Base-by-base conservation (phyloP, 2,329 filamentous ascomycete genomes). In the Paecilomyces variotii region DNA sequence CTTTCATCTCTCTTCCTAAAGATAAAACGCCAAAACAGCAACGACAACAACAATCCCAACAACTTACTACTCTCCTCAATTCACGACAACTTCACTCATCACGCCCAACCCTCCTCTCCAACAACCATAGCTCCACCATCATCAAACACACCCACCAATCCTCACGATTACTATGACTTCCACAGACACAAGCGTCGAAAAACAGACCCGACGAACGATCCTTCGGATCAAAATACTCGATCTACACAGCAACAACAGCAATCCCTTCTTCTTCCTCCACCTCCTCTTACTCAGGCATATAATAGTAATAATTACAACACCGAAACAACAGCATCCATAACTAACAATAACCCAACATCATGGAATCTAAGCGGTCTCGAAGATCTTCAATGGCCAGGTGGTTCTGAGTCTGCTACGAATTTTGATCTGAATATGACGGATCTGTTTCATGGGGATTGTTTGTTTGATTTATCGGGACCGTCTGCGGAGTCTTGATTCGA, bases 351-450 rank as follows among this genome's bases (percentile, higher is more conserved):
- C 39, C 24, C 34, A 52, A 30, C 27, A 34, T 45, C 24, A 58
- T 58, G 27, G 62, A 63, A 54, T 56, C 61, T 19, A 59, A 64
- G 12, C 57, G 57, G 54, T 28, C 11, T 60, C 57, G 25, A 58
- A n/a, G 39, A 39, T 51, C 26, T 49, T 51, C 34, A 57, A 53
- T 56, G 60, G 24, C 57, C 50, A 24, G 54, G 58, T 1, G 35
- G 50, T 49, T 53, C 32, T 11, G 4, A 32, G 61, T 61, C 39
- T 52, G 60, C 65, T 51, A 66, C 60, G 11, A 68, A 66, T 14
- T 67, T 69, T 32, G 70, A 72, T 59, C 62, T 68, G 30, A 70
- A 67, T 30, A 72, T 69, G 67, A 70, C 65, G 7, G 69, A 71
- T 64, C 52, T 73, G 26, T 63, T 73, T 30, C 64, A 71, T 26